Conservation (phyloP, 163 green algal species). For the Volvox carteri region DNA sequence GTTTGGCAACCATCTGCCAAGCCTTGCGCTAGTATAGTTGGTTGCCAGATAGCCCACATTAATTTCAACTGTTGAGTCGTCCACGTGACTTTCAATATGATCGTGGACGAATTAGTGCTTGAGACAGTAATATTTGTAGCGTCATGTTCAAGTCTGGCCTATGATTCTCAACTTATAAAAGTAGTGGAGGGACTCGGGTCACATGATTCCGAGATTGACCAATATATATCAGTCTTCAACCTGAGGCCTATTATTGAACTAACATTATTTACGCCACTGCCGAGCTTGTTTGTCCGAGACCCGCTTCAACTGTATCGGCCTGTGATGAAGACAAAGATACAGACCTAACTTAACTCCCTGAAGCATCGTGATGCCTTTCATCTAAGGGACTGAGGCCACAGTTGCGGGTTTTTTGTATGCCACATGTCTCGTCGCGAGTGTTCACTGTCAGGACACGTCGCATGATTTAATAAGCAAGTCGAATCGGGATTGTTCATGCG, state of each 20-base stretch:
- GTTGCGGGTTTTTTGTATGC: neutral
- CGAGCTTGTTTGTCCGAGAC: too few species aligned
- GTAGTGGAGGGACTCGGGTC: constrained; percentile 44
- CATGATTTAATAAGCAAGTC: too few species aligned
- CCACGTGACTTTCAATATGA: constrained; percentile 17
- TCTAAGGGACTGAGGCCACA: constrained; percentile 49
- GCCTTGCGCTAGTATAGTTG: neutral
- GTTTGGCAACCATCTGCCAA: neutral
- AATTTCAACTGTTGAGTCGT: constrained; percentile 46
- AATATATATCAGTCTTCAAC: constrained; percentile 55
- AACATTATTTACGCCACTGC: neutral
- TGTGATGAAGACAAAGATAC: constrained; percentile 21
- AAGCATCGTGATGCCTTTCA: constrained; percentile 28
- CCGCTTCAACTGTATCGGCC: neutral
- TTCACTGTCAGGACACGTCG: too few species aligned
- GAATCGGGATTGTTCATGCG: too few species aligned
- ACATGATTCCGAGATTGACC: constrained; percentile 10
- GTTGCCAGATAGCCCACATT: neutral
- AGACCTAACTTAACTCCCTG: constrained; percentile 35
- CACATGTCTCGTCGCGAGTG: too few species aligned
- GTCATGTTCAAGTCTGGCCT: constrained; percentile 3
- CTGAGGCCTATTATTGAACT: constrained; percentile 34
- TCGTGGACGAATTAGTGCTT: constrained; percentile 37
- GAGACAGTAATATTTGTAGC: constrained; percentile 10
- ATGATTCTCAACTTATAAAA: constrained; percentile 41